Evolutionary conservation across 2,329 filamentous ascomycete species (phyloP).

Genomic region (Fusarium beomiforme): DNA sequence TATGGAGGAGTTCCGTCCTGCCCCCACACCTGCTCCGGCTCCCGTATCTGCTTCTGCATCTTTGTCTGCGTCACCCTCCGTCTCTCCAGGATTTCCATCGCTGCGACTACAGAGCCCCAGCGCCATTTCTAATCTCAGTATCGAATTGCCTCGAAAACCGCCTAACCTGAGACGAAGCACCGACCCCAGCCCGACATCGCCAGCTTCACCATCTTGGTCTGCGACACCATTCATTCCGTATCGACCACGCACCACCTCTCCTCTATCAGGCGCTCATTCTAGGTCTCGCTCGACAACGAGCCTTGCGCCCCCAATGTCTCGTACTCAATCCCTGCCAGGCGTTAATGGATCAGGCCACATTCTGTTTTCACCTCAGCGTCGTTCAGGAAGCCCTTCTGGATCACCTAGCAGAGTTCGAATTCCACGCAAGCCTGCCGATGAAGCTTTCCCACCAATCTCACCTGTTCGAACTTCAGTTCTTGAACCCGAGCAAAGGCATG

Average conservation of each 20-base stretch:
- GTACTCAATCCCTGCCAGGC: slow-evolving; percentile 72
- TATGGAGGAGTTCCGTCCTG: slow-evolving; percentile 72
- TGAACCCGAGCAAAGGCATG: slow-evolving; percentile 61
- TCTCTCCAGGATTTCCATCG: slow-evolving; percentile 63
- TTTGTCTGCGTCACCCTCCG: slow-evolving; percentile 52
- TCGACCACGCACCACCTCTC: slow-evolving; percentile 70
- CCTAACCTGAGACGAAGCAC: slow-evolving; percentile 66
- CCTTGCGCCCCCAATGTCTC: slow-evolving; percentile 66
- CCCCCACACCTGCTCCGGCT: slow-evolving; percentile 66
- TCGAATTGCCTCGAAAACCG: slow-evolving; percentile 61
- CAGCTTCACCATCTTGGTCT: slow-evolving; percentile 60
- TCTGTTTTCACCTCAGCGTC: slow-evolving; percentile 62
- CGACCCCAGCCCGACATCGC: slow-evolving; percentile 65
- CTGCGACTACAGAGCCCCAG: slow-evolving; percentile 59
- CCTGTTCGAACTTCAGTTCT: slow-evolving; percentile 66
- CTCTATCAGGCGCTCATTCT: slow-evolving; percentile 65
- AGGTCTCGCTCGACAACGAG: slow-evolving; percentile 68
- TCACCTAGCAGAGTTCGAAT: slow-evolving; percentile 63
- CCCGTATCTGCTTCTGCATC: slow-evolving; percentile 50
- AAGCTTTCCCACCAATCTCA: slow-evolving; percentile 66
- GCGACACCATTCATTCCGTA: slow-evolving; percentile 61
- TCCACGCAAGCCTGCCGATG: slow-evolving; percentile 67
- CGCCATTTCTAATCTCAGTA: slow-evolving; percentile 51
- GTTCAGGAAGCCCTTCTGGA: slow-evolving; percentile 63
- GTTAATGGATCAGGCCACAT: slow-evolving; percentile 69